These are phyloP conservation scores for Hondaea fermentalgiana DNA, from an alignment of 108 stramenopile species.

Conservation along the genomic window DNA sequence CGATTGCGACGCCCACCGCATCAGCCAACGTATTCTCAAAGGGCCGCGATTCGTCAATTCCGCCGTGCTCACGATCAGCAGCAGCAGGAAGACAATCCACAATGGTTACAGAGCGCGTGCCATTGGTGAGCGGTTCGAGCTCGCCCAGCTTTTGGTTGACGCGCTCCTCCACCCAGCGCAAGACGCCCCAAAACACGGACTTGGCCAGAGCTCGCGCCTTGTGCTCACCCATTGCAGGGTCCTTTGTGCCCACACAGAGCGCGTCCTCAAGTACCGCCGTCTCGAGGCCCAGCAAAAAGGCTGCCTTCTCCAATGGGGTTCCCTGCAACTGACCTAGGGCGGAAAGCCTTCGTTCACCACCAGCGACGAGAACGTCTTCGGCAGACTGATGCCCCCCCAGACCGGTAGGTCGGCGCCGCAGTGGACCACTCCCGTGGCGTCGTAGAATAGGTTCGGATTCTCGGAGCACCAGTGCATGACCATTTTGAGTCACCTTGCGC, in stretches of 20 bases:
- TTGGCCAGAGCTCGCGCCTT: background rate
- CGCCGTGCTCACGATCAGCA: background rate
- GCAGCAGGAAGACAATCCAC: background rate
- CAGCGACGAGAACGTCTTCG: no score
- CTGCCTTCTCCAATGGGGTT: background rate
- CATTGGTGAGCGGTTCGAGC: background rate
- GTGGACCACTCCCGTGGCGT: no score
- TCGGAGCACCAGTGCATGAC: no score
- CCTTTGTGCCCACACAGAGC: background rate
- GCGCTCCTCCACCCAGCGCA: background rate
- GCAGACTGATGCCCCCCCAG: no score
- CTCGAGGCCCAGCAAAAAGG: background rate
- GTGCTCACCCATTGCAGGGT: background rate
- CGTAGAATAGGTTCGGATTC: no score
- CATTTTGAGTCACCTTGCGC: no score
- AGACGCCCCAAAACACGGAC: background rate
- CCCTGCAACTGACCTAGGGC: background rate
- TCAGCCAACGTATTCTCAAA: background rate
- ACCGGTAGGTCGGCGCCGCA: no score
- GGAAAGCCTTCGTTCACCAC: no score
- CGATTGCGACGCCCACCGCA: background rate
- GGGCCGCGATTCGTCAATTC: background rate
- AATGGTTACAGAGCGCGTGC: background rate
- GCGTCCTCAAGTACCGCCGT: background rate
- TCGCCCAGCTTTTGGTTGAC: background rate